Conservation (phyloP, 495 filamentous ascomycete genomes). For the Terfezia boudieri region DNA sequence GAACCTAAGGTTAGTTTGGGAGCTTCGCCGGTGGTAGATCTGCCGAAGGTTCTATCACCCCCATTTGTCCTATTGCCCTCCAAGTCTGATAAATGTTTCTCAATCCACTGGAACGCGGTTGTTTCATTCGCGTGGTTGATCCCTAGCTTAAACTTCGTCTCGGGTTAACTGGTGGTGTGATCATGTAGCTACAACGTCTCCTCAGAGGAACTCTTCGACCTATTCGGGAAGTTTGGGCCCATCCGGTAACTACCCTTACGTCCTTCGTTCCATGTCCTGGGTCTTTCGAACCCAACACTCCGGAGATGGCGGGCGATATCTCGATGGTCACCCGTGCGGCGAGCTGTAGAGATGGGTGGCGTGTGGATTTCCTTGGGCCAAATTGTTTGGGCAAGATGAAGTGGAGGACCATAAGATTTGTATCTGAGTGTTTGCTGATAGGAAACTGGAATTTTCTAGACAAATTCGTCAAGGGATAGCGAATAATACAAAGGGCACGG, state of each 20-base stretch:
- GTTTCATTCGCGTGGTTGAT: no score
- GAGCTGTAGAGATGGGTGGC: constrained; percentile 6
- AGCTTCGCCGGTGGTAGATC: neutral
- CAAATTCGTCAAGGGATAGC: constrained; percentile 98
- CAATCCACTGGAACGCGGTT: no score
- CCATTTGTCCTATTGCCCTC: neutral
- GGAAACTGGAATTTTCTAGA: constrained; percentile 23
- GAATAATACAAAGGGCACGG: constrained; percentile 91
- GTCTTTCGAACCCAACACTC: no score
- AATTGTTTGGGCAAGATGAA: neutral
- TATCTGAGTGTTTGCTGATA: constrained; percentile 10
- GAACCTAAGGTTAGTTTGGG: constrained; percentile 58
- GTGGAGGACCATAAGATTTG: neutral
- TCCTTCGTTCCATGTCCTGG: no score
- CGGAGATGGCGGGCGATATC: no score
- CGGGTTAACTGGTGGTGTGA: constrained; percentile 5
- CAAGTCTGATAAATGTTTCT: no score
- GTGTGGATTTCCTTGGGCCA: neutral
- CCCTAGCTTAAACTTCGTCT: no score
- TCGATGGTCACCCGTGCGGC: no score
- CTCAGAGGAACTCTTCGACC: constrained; percentile 78
- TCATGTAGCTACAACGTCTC: constrained; percentile 71
- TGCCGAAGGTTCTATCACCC: neutral
- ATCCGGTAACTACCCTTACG: constrained; percentile 38
- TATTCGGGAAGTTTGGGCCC: constrained; percentile 84